Evolutionary conservation across 306 rosid species (phyloP).

Genomic region (Hylodesmum podocarpum): DNA sequence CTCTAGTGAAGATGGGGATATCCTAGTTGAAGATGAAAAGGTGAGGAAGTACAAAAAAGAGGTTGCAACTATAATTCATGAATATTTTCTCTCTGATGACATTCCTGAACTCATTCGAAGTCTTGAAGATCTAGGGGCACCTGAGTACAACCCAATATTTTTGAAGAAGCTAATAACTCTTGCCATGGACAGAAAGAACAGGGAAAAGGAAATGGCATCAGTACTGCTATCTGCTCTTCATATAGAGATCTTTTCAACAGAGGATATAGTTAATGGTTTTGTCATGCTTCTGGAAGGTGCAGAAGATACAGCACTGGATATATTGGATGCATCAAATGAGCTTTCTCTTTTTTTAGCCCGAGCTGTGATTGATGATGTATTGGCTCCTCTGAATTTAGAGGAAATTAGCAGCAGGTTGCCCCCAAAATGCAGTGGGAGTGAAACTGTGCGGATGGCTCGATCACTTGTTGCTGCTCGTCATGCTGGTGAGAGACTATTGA

Average conservation of each 20-base stretch:
- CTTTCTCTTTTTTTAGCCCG: slow-evolving; percentile 75
- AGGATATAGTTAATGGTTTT: slow-evolving; percentile 74
- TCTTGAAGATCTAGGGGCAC: slow-evolving; percentile 76
- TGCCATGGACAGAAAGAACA: slow-evolving; percentile 84
- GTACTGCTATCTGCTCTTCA: slow-evolving; percentile 83
- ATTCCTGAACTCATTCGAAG: slow-evolving; percentile 78
- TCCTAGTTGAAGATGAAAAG: slow-evolving; percentile 51
- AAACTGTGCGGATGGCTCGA: slow-evolving; percentile 68
- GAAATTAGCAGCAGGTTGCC: slow-evolving; percentile 63
- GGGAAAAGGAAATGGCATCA: slow-evolving; percentile 90
- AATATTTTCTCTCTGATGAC: slow-evolving; percentile 80
- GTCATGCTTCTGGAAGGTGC: slow-evolving; percentile 77
- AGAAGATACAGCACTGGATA: slow-evolving; percentile 79
- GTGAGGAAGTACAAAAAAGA: slow-evolving; percentile 69
- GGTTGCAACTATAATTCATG: slow-evolving; percentile 72
- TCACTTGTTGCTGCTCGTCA: slow-evolving; percentile 74
- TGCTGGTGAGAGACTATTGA: slow-evolving; percentile 83
- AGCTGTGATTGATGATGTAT: slow-evolving; percentile 84
- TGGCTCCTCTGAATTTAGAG: slow-evolving; percentile 79
- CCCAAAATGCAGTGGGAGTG: slow-evolving; percentile 60
- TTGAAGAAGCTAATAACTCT: slow-evolving; percentile 80
- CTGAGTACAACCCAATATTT: slow-evolving; percentile 67
- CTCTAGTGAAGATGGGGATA: slow-evolving; percentile 49
- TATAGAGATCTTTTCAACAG: slow-evolving; percentile 77
- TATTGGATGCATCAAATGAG: slow-evolving; percentile 84